phyloP scores from a whole-genome alignment of 176 grass and related monocot species.

The Zoysia pacifica region DNA sequence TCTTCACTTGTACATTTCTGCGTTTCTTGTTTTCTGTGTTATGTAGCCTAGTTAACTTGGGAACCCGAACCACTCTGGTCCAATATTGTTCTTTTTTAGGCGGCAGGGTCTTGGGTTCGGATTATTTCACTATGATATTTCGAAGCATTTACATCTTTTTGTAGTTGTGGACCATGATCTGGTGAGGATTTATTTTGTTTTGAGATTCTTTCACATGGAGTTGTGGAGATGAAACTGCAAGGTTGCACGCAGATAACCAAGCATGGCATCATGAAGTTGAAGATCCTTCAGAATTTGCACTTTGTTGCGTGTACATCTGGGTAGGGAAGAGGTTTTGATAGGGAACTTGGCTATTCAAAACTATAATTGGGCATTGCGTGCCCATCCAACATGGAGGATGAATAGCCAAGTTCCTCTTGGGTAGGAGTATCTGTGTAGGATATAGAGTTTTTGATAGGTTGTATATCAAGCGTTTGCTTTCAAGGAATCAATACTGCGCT shows the following conservation, averaged over 20 bases:
- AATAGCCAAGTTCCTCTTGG: slow-evolving; percentile 34
- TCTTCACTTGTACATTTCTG: slow-evolving; percentile 6
- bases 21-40: slow-evolving; percentile 12
- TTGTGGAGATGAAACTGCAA: slow-evolving; percentile 28
- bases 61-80: neutral
- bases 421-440: slow-evolving; percentile 10
- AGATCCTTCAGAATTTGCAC: slow-evolving; percentile 22
- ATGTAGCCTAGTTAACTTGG: neutral
- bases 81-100: neutral
- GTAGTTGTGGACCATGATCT: slow-evolving; percentile 25
- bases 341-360: slow-evolving; percentile 15
- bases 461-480: neutral
- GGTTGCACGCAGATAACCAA: slow-evolving; percentile 16
- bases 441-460: slow-evolving; percentile 34
- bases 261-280: slow-evolving; percentile 8
- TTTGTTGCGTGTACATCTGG: neutral
- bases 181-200: slow-evolving; percentile 32
- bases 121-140: slow-evolving; percentile 2
- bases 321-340: too few relatives aligned
- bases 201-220: slow-evolving; percentile 22
- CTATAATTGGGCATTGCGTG: slow-evolving; percentile 30
- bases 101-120: neutral
- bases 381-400: slow-evolving; percentile 41
- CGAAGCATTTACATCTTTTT: slow-evolving; percentile 1
- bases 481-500: too few relatives aligned